Conservation (phyloP, 768 basidiomycete species). For the Harrya chromipes region DNA sequence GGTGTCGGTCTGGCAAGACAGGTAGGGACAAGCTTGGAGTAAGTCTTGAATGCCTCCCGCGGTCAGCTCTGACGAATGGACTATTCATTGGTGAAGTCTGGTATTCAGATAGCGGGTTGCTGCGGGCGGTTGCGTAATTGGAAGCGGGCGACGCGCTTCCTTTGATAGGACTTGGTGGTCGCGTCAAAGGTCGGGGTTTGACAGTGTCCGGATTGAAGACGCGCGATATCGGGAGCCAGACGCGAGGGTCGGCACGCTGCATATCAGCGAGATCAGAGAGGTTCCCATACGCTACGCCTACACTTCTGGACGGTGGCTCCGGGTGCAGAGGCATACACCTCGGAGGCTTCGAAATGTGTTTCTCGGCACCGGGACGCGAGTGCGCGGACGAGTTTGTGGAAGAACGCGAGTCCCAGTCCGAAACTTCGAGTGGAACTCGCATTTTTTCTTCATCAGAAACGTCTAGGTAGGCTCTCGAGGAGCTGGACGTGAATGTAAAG, state of each 20-base stretch:
- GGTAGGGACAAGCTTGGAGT: constrained; percentile 21
- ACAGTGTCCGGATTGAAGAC: constrained; percentile 27
- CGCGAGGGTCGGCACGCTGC: constrained; percentile 20
- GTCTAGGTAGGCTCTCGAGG: constrained; percentile 17
- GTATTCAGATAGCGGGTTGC: neutral
- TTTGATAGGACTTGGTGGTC: constrained; percentile 25
- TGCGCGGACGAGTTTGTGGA: constrained; percentile 2
- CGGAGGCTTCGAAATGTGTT: constrained; percentile 2
- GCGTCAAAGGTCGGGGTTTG: constrained; percentile 20
- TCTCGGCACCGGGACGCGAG: constrained; percentile 9
- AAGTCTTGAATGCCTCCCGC: constrained; percentile 20
- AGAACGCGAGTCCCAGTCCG: constrained; percentile 5
- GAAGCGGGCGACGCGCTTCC: neutral
- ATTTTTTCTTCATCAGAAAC: neutral
- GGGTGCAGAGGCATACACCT: constrained; percentile 9
- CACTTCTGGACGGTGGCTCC: constrained; percentile 2
- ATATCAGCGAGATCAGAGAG: constrained; percentile 16
- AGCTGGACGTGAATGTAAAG: constrained; percentile 15
- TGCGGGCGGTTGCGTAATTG: neutral
- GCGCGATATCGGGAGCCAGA: constrained; percentile 27
- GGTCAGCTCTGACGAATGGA: constrained; percentile 19
- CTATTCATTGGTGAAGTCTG: constrained; percentile 1
- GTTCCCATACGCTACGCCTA: constrained; percentile 21
- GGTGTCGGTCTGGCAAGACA: constrained; percentile 5
- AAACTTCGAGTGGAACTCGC: constrained; percentile 2